Evolutionary conservation across 2,329 filamentous ascomycete species (phyloP), one percentile per base, ranked within the genome.

Genomic region (Exophiala dermatitidis): DNA sequence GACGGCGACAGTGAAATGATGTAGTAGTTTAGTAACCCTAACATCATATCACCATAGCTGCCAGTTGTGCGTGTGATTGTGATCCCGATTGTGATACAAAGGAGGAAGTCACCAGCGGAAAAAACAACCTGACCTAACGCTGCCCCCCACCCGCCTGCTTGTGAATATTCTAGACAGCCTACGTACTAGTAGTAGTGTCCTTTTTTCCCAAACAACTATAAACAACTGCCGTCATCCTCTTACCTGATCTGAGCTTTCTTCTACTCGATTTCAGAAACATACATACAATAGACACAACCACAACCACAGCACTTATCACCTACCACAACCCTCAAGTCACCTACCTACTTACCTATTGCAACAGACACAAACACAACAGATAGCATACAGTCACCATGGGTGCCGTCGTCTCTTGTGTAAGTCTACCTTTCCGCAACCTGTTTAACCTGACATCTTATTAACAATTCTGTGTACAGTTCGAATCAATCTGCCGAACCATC

Each of bases 391-490:
- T 65, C 71, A 83, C 70, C 63, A 91, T 93, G 88, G 88, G 88
- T 74, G 86, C 85, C 71, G 83, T 93, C 66, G 77, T 89, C 62
- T 90, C 86, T 69, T 90, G 87, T 68, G 87, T 91, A 87, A 66
- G 86, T 79, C 40, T 28, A n/a, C 36, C 42, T 4, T 31, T 28
- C 40, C 40, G 12, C 31, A 31, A 12, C 34, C 19, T n/a, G n/a
- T n/a, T n/a, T n/a, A n/a, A n/a, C n/a, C n/a, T n/a, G n/a, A n/a
- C n/a, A n/a, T n/a, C n/a, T n/a, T n/a, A n/a, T n/a, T n/a, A n/a
- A 12, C 34, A 32, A 41, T 38, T 42, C 42, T n/a, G 34, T 19
- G 34, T 26, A 26, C 60, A 85, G 82, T 76, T 86, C 67, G 63
- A 75, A 65, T 73, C 73, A 65, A 68, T 80, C 67, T 77, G 85